A percentile compares a stretch with the other conserved stretches of the same genome.
phyloP scores from a whole-genome alignment of 2,329 filamentous ascomycete genomes.

The Beauveria brongniartii region DNA sequence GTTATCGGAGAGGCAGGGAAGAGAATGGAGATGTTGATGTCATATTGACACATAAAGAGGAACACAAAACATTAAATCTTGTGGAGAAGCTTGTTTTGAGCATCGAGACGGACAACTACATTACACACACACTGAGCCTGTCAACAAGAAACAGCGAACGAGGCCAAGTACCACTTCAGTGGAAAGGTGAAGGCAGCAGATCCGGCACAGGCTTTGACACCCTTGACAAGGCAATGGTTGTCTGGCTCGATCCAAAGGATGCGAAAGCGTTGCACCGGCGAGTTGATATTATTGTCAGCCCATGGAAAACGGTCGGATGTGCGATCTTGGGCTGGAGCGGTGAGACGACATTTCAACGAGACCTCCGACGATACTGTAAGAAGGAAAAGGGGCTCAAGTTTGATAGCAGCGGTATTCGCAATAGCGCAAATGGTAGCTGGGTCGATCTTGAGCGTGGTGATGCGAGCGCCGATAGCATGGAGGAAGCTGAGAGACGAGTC shows the following conservation, averaged over 20 bases:
- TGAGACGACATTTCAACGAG: slow-evolving; percentile 82
- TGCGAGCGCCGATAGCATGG: slow-evolving; percentile 48
- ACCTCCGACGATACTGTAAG: slow-evolving; percentile 74
- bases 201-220: slow-evolving; percentile 66
- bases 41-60: slow-evolving; percentile 70
- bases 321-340: slow-evolving; percentile 84
- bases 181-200: slow-evolving; percentile 34
- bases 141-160: slow-evolving; percentile 63
- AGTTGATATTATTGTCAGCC: slow-evolving; percentile 85
- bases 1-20: slow-evolving; percentile 71
- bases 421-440: slow-evolving; percentile 54
- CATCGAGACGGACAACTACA: slow-evolving; percentile 60
- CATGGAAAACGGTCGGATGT: slow-evolving; percentile 83
- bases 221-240: slow-evolving; percentile 83
- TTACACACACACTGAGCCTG: slow-evolving; percentile 75
- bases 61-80: slow-evolving; percentile 59
- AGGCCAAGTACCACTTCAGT: slow-evolving; percentile 52
- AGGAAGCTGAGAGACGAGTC: slow-evolving; percentile 70
- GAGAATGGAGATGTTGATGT: slow-evolving; percentile 77
- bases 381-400: slow-evolving; percentile 70
- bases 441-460: slow-evolving; percentile 60
- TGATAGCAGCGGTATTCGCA: slow-evolving; percentile 78
- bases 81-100: slow-evolving; percentile 61
- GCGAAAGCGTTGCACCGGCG: slow-evolving; percentile 56
- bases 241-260: slow-evolving; percentile 58